Conservation (phyloP, 768 basidiomycete species). For the Tylopilus sp. region DNA sequence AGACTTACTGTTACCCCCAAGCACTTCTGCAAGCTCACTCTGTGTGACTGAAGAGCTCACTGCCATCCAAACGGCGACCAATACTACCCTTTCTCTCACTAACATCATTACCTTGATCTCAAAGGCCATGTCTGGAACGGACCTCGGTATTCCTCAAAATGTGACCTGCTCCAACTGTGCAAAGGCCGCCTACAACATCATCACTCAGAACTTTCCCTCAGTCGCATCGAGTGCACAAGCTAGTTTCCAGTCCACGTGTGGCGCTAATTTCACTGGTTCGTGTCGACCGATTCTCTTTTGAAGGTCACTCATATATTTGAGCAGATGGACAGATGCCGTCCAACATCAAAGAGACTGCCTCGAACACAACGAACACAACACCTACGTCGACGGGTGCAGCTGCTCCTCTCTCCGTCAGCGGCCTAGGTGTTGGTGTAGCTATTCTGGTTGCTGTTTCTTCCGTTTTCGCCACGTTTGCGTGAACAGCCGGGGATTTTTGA, state of each 20-base stretch:
- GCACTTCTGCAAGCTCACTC: slow-evolving; percentile 39
- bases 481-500: slow-evolving; percentile 3
- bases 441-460: slow-evolving; percentile 34
- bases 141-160: slow-evolving; percentile 29
- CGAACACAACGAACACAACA: slow-evolving; percentile 24
- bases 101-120: slow-evolving; percentile 17
- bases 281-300: neutral
- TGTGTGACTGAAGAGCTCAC: slow-evolving; percentile 59
- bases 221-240: slow-evolving; percentile 29
- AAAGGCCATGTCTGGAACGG: slow-evolving; percentile 3
- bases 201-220: slow-evolving; percentile 35
- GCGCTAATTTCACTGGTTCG: slow-evolving; percentile 52
- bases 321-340: slow-evolving; percentile 33
- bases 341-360: slow-evolving; percentile 20
- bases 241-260: slow-evolving; percentile 38
- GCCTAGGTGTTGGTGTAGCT: slow-evolving; percentile 24
- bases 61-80: slow-evolving; percentile 41
- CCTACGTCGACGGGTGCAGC: slow-evolving; percentile 22
- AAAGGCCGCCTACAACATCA: slow-evolving; percentile 49
- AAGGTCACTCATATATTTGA: slow-evolving; percentile 2
- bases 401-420: slow-evolving; percentile 17
- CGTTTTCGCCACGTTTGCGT: slow-evolving; percentile 35
- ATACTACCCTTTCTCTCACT: slow-evolving; percentile 16
- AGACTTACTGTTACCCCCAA: slow-evolving; percentile 11
- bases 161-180: slow-evolving; percentile 52